A percentile compares a stretch with the other conserved stretches of the same genome.
These are phyloP conservation scores for Saccharomyces hybrid DNA, from an alignment of 1,139 yeast species.

Conservation along the genomic window DNA sequence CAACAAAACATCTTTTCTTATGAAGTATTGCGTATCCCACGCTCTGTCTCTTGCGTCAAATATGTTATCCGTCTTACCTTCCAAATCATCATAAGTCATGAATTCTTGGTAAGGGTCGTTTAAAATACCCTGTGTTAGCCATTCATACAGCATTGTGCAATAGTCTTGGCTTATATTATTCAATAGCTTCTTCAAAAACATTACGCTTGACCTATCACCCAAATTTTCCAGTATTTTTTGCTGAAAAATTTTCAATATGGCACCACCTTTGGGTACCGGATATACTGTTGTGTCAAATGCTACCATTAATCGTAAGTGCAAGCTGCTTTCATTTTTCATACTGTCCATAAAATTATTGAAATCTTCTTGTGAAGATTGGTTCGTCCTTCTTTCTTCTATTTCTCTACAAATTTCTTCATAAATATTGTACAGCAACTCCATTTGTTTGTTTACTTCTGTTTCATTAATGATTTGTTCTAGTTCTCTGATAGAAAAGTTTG, in stretches of 20 bases:
- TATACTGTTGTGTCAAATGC: conserved; percentile 46
- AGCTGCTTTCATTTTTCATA: conserved; percentile 24
- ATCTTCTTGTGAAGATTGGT: conserved; percentile 27
- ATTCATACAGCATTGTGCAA: conserved; percentile 58
- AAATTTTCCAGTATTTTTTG: conserved; percentile 46
- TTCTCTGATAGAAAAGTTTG: conserved; percentile 41
- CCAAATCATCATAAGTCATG: conserved; percentile 44
- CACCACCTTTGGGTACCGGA: conserved; percentile 60
- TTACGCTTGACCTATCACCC: conserved; percentile 58
- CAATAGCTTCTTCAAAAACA: conserved; percentile 47
- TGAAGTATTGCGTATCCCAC: conserved; percentile 80
- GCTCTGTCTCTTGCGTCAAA: conserved; percentile 56
- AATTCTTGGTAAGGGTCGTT: conserved; percentile 83
- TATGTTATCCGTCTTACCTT: conserved; percentile 23
- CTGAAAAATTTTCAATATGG: conserved; percentile 56
- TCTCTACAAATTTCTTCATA: conserved; percentile 21
- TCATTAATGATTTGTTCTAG: conserved; percentile 37
- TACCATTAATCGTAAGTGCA: conserved; percentile 16
- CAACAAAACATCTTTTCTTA: conserved; percentile 70
- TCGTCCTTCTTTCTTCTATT: conserved; percentile 20
- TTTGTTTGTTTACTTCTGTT: conserved; percentile 19
- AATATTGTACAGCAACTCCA: conserved; percentile 22
- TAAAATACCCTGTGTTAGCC: conserved; percentile 72
- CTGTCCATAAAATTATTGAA: conserved; percentile 30
- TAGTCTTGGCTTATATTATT: conserved; percentile 58